Evolutionary conservation across 2,329 filamentous ascomycete genomes (phyloP).

Genomic region (Arthrobotrys pseudoclavata): DNA sequence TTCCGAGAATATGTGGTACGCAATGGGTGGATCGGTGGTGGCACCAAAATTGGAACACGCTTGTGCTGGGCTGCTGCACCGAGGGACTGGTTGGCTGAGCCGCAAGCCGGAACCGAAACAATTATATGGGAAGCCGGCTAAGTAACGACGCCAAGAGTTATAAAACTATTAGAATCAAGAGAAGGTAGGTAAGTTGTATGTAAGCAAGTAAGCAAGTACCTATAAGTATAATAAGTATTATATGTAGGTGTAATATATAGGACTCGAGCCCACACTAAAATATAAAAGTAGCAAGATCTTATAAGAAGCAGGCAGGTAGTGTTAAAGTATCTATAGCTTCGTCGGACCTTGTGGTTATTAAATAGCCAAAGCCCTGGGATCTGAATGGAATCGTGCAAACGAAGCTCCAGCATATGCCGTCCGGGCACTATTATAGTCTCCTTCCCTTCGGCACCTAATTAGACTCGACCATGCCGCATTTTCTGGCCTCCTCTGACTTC

Average conservation of each 20-base stretch:
- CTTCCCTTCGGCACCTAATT: conserved; percentile 24
- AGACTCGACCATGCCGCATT: conserved; percentile 11
- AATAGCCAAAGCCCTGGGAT: conserved; percentile 7
- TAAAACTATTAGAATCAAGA: conserved; percentile 7
- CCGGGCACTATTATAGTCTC: conserved; percentile 30
- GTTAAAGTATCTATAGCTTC: conserved; percentile 4
- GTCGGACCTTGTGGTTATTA: conserved; percentile 11
- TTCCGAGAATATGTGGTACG: conserved; percentile 19
- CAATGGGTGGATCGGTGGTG: conserved; percentile 5
- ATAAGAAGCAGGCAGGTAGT: not conserved
- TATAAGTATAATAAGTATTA: not conserved
- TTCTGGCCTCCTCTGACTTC: conserved; percentile 27
- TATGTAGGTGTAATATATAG: not conserved
- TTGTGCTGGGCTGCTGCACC: not conserved
- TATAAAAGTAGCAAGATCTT: conserved; percentile 15
- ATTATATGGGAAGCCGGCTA: conserved; percentile 4
- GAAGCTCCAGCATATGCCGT: conserved; percentile 14
- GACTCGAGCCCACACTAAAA: not conserved
- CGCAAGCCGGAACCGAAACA: conserved; percentile 19
- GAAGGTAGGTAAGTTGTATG: not conserved
- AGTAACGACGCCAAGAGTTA: not conserved
- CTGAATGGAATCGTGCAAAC: conserved; percentile 8
- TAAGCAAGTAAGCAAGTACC: not conserved
- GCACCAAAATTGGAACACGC: too few relatives aligned
- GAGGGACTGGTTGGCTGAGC: conserved; percentile 11